Percentiles rank a stretch among this genome's conserved stretches.
phyloP scores from a whole-genome alignment of 495 filamentous ascomycete genomes.

The Aspergillus heteromorphus region DNA sequence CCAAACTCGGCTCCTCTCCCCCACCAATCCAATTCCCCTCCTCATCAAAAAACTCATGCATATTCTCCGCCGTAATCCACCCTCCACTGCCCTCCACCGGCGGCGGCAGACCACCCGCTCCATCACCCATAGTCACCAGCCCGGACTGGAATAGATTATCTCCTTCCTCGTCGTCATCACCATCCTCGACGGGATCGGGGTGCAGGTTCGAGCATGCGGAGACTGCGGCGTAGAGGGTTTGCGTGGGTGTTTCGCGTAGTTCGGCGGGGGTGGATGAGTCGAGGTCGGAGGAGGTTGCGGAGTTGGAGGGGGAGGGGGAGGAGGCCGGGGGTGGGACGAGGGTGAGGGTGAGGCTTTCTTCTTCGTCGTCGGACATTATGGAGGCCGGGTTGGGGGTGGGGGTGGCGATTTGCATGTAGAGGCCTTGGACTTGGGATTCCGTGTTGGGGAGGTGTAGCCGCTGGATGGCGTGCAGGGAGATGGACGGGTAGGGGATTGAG shows the following conservation, averaged over 20 bases:
- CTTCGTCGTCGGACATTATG: conserved; percentile 56
- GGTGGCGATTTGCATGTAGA: conserved; percentile 77
- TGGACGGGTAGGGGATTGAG: conserved; percentile 78
- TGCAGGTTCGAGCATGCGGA: conserved; percentile 85
- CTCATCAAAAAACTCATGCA: conserved; percentile 70
- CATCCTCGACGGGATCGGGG: conserved; percentile 60
- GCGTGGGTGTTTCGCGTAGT: conserved; percentile 36
- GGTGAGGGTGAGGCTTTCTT: conserved; percentile 67
- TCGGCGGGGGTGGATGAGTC: too few relatives aligned
- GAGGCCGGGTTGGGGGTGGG: conserved; percentile 41
- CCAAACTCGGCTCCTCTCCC: conserved; percentile 33
- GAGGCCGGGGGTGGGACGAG: conserved; percentile 55
- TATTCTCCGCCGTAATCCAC: conserved; percentile 97
- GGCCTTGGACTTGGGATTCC: conserved; percentile 36
- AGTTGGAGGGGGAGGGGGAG: conserved; percentile 26
- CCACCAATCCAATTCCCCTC: conserved; percentile 55
- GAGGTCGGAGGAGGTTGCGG: conserved; percentile 2
- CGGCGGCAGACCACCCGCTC: conserved; percentile 61
- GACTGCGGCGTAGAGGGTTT: conserved; percentile 69
- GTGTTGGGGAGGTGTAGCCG: conserved; percentile 42
- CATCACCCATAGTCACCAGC: conserved; percentile 20
- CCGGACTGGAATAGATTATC: conserved; percentile 25
- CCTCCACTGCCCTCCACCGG: conserved; percentile 79
- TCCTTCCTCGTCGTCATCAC: conserved; percentile 45
- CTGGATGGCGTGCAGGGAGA: conserved; percentile 85